These are phyloP conservation scores for Globisporangium paddicum DNA, from an alignment of 352 stramenopile species.

Conservation along the genomic window DNA sequence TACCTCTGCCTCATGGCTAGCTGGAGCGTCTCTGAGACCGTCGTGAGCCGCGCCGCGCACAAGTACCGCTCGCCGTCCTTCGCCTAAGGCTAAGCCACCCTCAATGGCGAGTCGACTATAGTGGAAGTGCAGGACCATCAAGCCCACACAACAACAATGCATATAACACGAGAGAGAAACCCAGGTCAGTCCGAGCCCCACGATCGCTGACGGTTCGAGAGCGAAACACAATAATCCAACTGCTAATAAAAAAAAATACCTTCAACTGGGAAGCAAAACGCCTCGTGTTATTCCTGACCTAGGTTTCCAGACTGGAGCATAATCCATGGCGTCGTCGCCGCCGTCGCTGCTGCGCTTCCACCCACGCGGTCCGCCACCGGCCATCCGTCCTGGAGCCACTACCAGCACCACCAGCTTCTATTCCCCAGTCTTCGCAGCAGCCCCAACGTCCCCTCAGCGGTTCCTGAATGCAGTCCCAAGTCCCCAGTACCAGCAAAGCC, in stretches of 20 bases:
- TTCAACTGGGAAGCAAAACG: no score
- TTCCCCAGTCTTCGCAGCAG: not conserved
- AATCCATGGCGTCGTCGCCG: not conserved
- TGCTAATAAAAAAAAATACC: constrained; percentile 6
- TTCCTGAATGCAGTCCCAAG: not conserved
- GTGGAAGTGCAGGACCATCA: no score
- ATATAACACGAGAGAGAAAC: no score
- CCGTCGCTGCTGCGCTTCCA: constrained; percentile 5
- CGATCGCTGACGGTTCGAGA: no score
- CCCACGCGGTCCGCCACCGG: not conserved
- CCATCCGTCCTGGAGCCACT: not conserved
- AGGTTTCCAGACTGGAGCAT: no score
- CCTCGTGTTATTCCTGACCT: no score
- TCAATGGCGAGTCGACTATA: not conserved
- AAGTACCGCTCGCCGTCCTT: constrained; percentile 80
- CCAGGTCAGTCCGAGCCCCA: not conserved
- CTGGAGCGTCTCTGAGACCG: constrained; percentile 45
- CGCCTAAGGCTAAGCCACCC: constrained; percentile 25
- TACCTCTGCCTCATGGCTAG: constrained; percentile 86
- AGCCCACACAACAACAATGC: no score
- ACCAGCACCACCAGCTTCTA: not conserved
- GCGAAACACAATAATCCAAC: constrained; percentile 1
- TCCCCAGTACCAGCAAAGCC: not conserved
- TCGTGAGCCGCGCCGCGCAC: constrained; percentile 39
- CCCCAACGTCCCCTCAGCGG: constrained; percentile 10